phyloP scores from a whole-genome alignment of 225 moss, liverwort and hornwort species.

The Thuidium tamariscinum region DNA sequence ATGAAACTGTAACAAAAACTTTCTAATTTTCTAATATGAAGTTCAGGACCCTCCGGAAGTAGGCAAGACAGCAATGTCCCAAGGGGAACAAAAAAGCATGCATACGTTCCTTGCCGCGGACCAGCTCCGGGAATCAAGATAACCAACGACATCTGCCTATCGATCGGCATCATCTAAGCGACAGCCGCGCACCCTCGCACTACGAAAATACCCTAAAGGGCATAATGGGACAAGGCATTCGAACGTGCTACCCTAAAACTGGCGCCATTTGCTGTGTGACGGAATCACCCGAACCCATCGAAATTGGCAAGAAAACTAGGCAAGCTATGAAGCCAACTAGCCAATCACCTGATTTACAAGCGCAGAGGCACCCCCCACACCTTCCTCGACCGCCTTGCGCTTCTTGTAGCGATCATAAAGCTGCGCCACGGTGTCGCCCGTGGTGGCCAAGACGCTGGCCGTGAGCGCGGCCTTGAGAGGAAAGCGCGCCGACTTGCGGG shows the following conservation, averaged over 20 bases:
- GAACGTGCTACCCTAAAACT: not conserved
- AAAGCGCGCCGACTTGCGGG: slow-evolving; percentile 32
- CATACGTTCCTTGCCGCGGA: not conserved
- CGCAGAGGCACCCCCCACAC: not conserved
- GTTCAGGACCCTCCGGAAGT: not conserved
- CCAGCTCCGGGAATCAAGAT: not conserved
- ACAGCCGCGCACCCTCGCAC: not conserved
- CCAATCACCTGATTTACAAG: slow-evolving; percentile 31
- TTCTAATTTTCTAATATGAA: not conserved
- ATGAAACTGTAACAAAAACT: not conserved
- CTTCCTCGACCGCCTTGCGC: slow-evolving; percentile 1
- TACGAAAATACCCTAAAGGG: not conserved
- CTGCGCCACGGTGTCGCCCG: slow-evolving; percentile 81
- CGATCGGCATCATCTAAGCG: not conserved
- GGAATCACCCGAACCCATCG: not conserved
- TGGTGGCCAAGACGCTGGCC: slow-evolving; percentile 55
- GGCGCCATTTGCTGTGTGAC: not conserved
- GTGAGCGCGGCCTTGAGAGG: slow-evolving; percentile 77
- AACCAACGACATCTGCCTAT: not conserved
- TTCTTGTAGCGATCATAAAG: slow-evolving; percentile 40
- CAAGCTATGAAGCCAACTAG: not conserved
- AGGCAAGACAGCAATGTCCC: not conserved
- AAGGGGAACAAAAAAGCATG: not conserved
- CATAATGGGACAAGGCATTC: not conserved
- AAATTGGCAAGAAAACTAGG: not conserved